These are phyloP conservation scores for Dissoconium aciculare DNA, from an alignment of 2,329 filamentous ascomycete species.

Conservation along the genomic window DNA sequence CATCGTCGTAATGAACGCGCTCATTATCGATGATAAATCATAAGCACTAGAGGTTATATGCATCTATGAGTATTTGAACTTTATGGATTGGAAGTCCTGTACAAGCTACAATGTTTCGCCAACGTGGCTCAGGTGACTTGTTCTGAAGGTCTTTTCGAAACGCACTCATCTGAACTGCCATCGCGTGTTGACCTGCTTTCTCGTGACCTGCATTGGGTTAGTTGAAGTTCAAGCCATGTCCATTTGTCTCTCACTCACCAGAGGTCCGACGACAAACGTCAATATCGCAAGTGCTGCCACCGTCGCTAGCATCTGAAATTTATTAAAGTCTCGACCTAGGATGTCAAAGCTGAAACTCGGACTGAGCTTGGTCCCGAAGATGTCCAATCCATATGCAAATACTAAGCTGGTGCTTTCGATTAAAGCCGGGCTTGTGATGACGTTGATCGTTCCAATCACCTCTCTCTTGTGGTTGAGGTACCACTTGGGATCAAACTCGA, in stretches of 20 bases:
- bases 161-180: conserved; percentile 35
- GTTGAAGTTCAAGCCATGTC: conserved; percentile 7
- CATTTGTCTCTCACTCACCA: conserved; percentile 61
- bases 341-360: conserved; percentile 87
- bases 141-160: no score
- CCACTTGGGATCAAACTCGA: conserved; percentile 73
- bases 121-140: no score
- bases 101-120: no score
- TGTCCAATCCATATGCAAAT: conserved; percentile 73
- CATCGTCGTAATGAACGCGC: no score
- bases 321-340: conserved; percentile 85
- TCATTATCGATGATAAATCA: no score
- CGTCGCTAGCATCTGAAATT: conserved; percentile 67
- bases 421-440: conserved; percentile 61
- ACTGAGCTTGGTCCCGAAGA: conserved; percentile 75
- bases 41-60: no score
- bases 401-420: conserved; percentile 87
- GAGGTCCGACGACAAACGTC: conserved; percentile 63
- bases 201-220: conserved; percentile 30
- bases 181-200: conserved; percentile 52
- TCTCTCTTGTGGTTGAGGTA: conserved; percentile 71
- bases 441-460: conserved; percentile 55
- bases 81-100: no score
- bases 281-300: conserved; percentile 65
- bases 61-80: no score